phyloP scores from a whole-genome alignment of 2,329 filamentous ascomycete species.

The Fusarium nurragi region DNA sequence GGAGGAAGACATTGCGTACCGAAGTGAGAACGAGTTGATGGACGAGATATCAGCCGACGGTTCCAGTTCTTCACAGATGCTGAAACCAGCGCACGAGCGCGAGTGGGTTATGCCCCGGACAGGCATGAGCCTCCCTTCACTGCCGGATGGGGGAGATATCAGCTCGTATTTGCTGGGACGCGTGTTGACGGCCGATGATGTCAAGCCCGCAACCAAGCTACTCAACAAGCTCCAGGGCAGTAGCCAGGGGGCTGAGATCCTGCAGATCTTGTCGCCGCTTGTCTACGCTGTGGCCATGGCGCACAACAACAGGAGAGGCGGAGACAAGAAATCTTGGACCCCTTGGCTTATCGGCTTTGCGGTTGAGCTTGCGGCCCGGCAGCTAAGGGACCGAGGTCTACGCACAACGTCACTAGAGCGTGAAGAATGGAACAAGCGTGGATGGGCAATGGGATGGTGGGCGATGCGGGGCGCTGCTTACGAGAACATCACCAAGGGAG shows the following conservation, averaged over 20 bases:
- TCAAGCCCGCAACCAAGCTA: slow-evolving; percentile 88
- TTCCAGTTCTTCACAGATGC: slow-evolving; percentile 32
- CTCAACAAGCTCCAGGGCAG: slow-evolving; percentile 82
- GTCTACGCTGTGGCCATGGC: slow-evolving; percentile 86
- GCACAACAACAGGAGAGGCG: slow-evolving; percentile 56
- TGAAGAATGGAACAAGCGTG: slow-evolving; percentile 87
- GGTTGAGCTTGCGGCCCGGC: slow-evolving; percentile 88
- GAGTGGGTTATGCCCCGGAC: slow-evolving; percentile 96
- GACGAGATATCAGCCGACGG: slow-evolving; percentile 52
- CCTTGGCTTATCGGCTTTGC: slow-evolving; percentile 90
- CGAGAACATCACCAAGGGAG: slow-evolving; percentile 83
- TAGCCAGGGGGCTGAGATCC: slow-evolving; percentile 81
- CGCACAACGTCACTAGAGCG: slow-evolving; percentile 87
- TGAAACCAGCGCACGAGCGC: slow-evolving; percentile 55
- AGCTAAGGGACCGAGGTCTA: slow-evolving; percentile 78
- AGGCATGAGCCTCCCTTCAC: slow-evolving; percentile 81
- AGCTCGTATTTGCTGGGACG: slow-evolving; percentile 87
- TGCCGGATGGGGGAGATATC: slow-evolving; percentile 84
- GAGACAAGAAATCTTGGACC: slow-evolving; percentile 82
- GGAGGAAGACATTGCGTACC: slow-evolving; percentile 52
- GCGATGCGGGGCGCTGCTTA: slow-evolving; percentile 96
- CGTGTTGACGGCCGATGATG: slow-evolving; percentile 93
- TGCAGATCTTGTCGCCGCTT: slow-evolving; percentile 90
- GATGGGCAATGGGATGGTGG: slow-evolving; percentile 96
- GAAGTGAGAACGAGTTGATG: slow-evolving; percentile 55